Evolutionary conservation across 768 basidiomycete species (phyloP).

Genomic region (Boletus patriciae): DNA sequence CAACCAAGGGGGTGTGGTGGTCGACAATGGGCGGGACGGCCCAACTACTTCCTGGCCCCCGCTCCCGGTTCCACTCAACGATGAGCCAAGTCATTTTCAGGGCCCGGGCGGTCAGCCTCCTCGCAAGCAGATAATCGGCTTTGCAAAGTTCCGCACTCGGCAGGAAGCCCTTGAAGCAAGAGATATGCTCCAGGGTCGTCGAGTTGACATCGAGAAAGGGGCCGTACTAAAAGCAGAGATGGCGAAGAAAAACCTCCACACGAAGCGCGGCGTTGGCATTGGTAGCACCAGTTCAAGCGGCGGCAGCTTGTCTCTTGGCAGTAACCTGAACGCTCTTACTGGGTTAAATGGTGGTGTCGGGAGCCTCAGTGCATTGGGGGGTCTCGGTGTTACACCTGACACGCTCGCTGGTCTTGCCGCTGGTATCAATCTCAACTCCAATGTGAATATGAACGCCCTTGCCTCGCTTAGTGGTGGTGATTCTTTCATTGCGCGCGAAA

Average conservation of each 20-base stretch:
- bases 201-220: constrained; percentile 92
- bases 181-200: constrained; percentile 83
- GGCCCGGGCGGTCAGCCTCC: constrained; percentile 46
- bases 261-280: constrained; percentile 85
- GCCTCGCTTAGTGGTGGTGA: constrained; percentile 24
- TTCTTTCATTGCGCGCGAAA: constrained; percentile 43
- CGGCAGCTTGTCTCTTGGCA: constrained; percentile 31
- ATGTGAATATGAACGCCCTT: constrained; percentile 28
- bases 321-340: constrained; percentile 24
- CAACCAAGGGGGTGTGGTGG: constrained; percentile 81
- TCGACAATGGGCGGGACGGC: constrained; percentile 74
- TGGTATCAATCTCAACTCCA: constrained; percentile 31
- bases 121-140: constrained; percentile 96
- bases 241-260: constrained; percentile 99
- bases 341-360: constrained; percentile 29
- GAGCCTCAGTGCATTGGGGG: constrained; percentile 27
- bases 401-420: constrained; percentile 29
- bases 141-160: constrained; percentile 90
- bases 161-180: constrained; percentile 85
- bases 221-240: constrained; percentile 96
- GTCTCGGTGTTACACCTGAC: constrained; percentile 30
- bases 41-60: constrained; percentile 68
- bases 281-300: constrained; percentile 37
- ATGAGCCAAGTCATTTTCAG: constrained; percentile 36
- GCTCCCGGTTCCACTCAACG: constrained; percentile 32